These are phyloP conservation scores for Penicillium cataractarum DNA, from an alignment of 495 filamentous ascomycete species.

Conservation along the genomic window DNA sequence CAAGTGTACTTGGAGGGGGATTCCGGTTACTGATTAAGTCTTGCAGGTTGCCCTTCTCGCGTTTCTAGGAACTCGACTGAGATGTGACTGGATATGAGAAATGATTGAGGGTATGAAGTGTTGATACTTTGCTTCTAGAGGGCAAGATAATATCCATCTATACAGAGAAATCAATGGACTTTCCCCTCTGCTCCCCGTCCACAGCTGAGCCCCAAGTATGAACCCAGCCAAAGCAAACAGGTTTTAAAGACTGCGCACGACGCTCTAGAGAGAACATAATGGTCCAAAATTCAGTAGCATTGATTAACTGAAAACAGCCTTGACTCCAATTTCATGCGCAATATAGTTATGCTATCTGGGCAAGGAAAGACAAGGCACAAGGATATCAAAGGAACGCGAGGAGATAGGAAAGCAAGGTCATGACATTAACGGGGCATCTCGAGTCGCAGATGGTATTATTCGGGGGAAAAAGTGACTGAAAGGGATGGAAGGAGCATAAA, in stretches of 20 bases:
- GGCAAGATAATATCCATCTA: no score
- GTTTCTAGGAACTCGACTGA: constrained; percentile 49
- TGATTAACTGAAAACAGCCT: constrained; percentile 16
- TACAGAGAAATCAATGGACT: not conserved
- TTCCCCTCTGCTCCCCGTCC: not conserved
- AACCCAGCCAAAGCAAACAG: no score
- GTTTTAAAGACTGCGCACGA: no score
- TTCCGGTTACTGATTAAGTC: constrained; percentile 16
- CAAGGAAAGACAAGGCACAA: not conserved
- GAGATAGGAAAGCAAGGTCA: not conserved
- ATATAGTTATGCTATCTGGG: not conserved
- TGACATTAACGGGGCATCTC: not conserved
- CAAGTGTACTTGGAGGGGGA: no score
- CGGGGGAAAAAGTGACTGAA: not conserved
- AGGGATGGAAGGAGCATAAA: not conserved
- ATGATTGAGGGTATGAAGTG: not conserved
- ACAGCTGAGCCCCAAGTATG: no score
- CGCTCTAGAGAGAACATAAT: not conserved
- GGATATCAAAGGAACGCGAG: not conserved
- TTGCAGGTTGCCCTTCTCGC: constrained; percentile 63
- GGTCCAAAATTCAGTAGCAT: not conserved
- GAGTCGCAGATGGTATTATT: not conserved
- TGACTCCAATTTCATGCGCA: not conserved
- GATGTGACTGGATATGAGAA: not conserved
- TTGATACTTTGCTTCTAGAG: not conserved